These are phyloP conservation scores for Fimicolochytrium jonesii DNA, from an alignment of 192 early-diverging fungal species.

Conservation along the genomic window DNA sequence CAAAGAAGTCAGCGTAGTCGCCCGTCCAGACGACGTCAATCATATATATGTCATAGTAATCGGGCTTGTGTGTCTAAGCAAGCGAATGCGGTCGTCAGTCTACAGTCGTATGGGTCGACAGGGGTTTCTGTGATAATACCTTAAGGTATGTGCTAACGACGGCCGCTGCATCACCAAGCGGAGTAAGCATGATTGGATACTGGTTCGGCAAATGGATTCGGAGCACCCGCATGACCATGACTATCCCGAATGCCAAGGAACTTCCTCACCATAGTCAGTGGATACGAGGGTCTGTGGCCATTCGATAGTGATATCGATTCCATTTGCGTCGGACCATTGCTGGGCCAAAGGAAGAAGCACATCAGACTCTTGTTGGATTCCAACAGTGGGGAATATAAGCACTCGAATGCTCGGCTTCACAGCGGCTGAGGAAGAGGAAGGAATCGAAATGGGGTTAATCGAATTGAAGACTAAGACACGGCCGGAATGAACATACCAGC, in stretches of 20 bases:
- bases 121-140: not conserved
- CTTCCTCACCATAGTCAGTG: constrained; percentile 3
- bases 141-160: constrained; percentile 6
- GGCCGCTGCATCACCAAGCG: constrained; percentile 1
- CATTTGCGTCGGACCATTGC: not conserved
- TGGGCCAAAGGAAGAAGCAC: not conserved
- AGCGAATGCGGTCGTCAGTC: too few species aligned
- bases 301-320: not conserved
- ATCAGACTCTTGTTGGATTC: not conserved
- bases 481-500: too few species aligned
- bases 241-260: too few species aligned
- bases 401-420: not conserved
- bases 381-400: not conserved
- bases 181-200: too few species aligned
- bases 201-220: too few species aligned
- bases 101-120: not conserved
- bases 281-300: not conserved
- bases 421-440: too few species aligned
- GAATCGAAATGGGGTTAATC: too few species aligned
- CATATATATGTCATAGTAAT: constrained; percentile 7
- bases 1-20: not conserved
- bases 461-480: too few species aligned
- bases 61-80: not conserved
- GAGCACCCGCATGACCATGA: not conserved
- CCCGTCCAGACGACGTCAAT: constrained; percentile 1